Evolutionary conservation across 2,329 filamentous ascomycete genomes (phyloP), one percentile per base, ranked within the genome.

Genomic region (Helicocarpus griseus): DNA sequence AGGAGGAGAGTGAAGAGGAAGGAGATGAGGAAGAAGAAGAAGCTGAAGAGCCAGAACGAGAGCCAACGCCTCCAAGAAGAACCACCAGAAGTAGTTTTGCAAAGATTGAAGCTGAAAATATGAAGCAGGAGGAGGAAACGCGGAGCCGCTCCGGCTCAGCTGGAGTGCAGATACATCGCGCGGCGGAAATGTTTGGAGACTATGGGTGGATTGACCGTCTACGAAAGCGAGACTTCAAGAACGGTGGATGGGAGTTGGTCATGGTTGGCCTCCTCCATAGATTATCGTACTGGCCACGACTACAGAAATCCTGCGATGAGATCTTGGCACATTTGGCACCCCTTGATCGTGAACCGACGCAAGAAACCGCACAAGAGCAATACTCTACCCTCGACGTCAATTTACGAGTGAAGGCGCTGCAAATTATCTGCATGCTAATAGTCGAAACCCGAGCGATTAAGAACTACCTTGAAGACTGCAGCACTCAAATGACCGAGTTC

Each of bases 181-280:
- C 89, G 6, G 79, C 84, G 21, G 89, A 95, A 54, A 80, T 93
- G 60, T 76, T 94, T 44, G 76, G 73, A 7, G 76, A 74, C 9
- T 89, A 85, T 57, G 80, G 88, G 59, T 98, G 93, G 93, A 81
- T 94, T 53, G 86, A 94, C 49, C 80, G 87, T 56, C 75, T 96
- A 21, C 82, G 83, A 57, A 86, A 86, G 61, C 85, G 91, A 43
- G 85, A 95, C 58, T 95, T 97, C 65, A 77, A 81, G 56, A 80
- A 91, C 41, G 93, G 91, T 51, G 89, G 89, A 19, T 98, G 93
- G 93, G 82, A 96, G 68, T 70, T 89, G 55, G 91, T 96, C 56
- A 78, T 97, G 63, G 83, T 95, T 40, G 93, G 90, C 5, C 73
- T 97, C 14, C 70, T 98, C 14, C 78, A 95, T 65, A 89, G 94